phyloP scores from a whole-genome alignment of 2,329 filamentous ascomycete genomes.

The Graphilbum fragrans region DNA sequence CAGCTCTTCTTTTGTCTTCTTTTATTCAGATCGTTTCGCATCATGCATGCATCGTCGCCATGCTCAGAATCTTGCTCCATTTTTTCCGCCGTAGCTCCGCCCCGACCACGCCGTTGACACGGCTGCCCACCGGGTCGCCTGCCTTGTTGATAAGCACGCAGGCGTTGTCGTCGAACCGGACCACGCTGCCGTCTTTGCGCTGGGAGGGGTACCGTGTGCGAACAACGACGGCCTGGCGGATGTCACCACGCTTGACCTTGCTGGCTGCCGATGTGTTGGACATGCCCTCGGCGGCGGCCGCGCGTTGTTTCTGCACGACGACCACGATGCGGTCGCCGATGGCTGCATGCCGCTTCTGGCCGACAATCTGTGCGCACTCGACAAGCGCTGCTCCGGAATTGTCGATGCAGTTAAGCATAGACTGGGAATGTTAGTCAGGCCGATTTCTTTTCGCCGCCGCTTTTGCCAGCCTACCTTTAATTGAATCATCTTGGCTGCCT shows the following conservation, averaged over 20 bases:
- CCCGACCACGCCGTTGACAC: conserved; percentile 86
- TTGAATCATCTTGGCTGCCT: conserved; percentile 79
- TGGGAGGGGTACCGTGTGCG: conserved; percentile 81
- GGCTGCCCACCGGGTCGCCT: conserved; percentile 86
- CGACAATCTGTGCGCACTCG: conserved; percentile 88
- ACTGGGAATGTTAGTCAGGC: conserved; percentile 38
- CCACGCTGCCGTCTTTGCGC: conserved; percentile 75
- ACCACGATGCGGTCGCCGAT: conserved; percentile 96
- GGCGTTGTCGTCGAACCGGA: conserved; percentile 95
- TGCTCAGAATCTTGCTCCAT: conserved; percentile 96
- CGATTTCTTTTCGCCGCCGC: not conserved
- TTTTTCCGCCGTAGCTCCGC: conserved; percentile 80
- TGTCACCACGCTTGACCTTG: conserved; percentile 94
- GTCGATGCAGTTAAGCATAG: conserved; percentile 99
- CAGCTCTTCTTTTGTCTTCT: not conserved
- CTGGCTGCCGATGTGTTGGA: conserved; percentile 64
- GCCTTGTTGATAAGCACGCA: conserved; percentile 96
- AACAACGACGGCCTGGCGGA: conserved; percentile 90
- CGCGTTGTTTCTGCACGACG: conserved; percentile 93
- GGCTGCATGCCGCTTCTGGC: conserved; percentile 76
- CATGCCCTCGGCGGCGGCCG: conserved; percentile 58
- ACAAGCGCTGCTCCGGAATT: conserved; percentile 96
- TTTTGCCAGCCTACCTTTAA: conserved; percentile 49
- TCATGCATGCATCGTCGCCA: conserved; percentile 63
- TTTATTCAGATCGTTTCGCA: not conserved